Conservation (phyloP, 1,284 basidiomycete genomes). For the Trametes hirsuta region DNA sequence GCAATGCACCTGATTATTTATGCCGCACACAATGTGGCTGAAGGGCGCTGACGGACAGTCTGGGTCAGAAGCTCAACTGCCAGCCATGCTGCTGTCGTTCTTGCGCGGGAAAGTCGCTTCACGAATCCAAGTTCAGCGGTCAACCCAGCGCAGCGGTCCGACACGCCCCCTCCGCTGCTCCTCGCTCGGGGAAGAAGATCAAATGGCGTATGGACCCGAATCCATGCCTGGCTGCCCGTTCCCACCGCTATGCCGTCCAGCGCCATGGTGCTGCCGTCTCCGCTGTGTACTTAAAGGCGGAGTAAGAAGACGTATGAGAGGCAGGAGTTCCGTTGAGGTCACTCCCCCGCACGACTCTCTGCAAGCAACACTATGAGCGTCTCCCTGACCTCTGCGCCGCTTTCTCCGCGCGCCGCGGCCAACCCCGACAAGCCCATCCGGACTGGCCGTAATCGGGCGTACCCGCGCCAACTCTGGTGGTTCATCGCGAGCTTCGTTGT, state of each 20-base stretch:
- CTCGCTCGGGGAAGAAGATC: not conserved
- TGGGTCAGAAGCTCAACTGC: slow-evolving; percentile 7
- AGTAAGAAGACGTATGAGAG: not conserved
- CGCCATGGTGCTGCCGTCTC: not conserved
- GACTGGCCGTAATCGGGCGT: slow-evolving; percentile 24
- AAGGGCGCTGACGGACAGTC: not conserved
- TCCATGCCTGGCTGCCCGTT: slow-evolving; percentile 3
- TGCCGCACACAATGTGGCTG: too few species aligned
- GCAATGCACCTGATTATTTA: too few species aligned
- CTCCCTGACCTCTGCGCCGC: not conserved
- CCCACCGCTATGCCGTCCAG: slow-evolving; percentile 8
- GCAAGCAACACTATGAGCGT: not conserved
- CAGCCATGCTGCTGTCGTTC: slow-evolving; percentile 13
- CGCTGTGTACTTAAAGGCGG: slow-evolving; percentile 1
- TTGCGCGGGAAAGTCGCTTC: slow-evolving; percentile 4
- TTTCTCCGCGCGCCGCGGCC: not conserved
- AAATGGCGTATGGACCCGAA: not conserved
- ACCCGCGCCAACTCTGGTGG: slow-evolving; percentile 49
- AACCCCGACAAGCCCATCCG: slow-evolving; percentile 24
- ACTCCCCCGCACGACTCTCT: not conserved
- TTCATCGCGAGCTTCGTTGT: slow-evolving; percentile 46
- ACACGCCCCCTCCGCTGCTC: not conserved
- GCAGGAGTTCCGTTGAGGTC: not conserved
- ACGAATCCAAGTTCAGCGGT: slow-evolving; percentile 2
- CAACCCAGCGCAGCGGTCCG: slow-evolving; percentile 9